Conservation (phyloP, 2,329 filamentous ascomycete genomes). For the Ambrosiella beaveri region DNA sequence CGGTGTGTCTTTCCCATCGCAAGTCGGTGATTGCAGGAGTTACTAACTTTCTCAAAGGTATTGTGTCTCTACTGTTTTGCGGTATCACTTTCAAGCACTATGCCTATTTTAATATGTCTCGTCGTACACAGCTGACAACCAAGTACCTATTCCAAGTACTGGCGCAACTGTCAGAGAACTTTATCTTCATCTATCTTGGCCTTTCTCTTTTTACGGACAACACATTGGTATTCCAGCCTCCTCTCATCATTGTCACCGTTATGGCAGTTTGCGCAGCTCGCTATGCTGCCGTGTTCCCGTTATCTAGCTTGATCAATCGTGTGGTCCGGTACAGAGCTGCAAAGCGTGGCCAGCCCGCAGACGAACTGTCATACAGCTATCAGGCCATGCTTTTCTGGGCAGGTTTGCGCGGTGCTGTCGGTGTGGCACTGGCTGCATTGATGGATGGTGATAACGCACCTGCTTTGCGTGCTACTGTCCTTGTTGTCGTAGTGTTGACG, state of each 20-base stretch:
- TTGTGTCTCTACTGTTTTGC: constrained; percentile 91
- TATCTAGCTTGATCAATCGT: constrained; percentile 80
- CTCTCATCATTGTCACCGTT: constrained; percentile 86
- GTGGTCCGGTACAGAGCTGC: constrained; percentile 74
- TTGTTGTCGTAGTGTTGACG: constrained; percentile 90
- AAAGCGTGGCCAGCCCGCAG: constrained; percentile 51
- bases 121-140: constrained; percentile 88
- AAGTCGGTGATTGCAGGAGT: neutral
- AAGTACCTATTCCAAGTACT: constrained; percentile 95
- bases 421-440: constrained; percentile 81
- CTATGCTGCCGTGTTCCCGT: constrained; percentile 86
- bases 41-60: constrained; percentile 33
- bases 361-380: constrained; percentile 86
- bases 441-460: constrained; percentile 66
- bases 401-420: constrained; percentile 83
- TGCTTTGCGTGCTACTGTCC: constrained; percentile 79
- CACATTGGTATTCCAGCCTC: constrained; percentile 74
- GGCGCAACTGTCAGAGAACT: constrained; percentile 92
- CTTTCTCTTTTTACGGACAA: constrained; percentile 87
- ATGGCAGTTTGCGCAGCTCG: constrained; percentile 81
- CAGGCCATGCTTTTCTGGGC: constrained; percentile 99
- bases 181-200: constrained; percentile 98
- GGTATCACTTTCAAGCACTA: constrained; percentile 98
- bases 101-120: constrained; percentile 99
- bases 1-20: constrained; percentile 38